These are phyloP conservation scores for Lojkania enalia DNA, from an alignment of 2,329 filamentous ascomycete species.

Conservation along the genomic window DNA sequence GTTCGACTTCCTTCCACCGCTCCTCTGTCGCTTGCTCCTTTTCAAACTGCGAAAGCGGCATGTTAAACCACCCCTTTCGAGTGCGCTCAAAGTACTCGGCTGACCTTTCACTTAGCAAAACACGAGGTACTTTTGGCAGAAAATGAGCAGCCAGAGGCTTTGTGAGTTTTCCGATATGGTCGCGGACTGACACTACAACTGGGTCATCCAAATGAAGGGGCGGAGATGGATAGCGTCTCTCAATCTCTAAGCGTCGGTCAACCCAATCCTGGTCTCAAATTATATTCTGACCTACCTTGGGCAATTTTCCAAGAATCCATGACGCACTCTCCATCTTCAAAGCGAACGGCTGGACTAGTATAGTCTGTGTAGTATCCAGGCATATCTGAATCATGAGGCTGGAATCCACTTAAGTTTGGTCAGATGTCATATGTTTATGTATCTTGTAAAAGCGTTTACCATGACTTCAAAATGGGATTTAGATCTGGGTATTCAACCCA, in stretches of 20 bases:
- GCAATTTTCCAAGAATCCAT: constrained; percentile 69
- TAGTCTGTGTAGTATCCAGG: constrained; percentile 48
- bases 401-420: no score
- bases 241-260: constrained; percentile 49
- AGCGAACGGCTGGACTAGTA: constrained; percentile 59
- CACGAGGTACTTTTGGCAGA: constrained; percentile 53
- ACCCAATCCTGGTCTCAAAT: background rate
- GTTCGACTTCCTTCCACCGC: constrained; percentile 54
- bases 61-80: constrained; percentile 55
- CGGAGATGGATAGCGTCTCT: constrained; percentile 61
- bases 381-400: constrained; percentile 48
- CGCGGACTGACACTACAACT: constrained; percentile 51
- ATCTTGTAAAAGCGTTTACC: no score
- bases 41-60: constrained; percentile 56
- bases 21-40: constrained; percentile 54
- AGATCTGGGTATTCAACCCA: constrained; percentile 73
- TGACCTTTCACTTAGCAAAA: constrained; percentile 57
- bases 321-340: constrained; percentile 61
- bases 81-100: constrained; percentile 60
- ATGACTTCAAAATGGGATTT: constrained; percentile 56
- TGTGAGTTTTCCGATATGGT: constrained; percentile 38
- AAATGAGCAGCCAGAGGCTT: constrained; percentile 21
- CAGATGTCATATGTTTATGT: no score
- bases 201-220: constrained; percentile 61
- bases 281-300: constrained; percentile 8